Evolutionary conservation across 1,284 basidiomycete species (phyloP), one percentile per base, ranked within the genome.

Genomic region (Ceratobasidium sp.): DNA sequence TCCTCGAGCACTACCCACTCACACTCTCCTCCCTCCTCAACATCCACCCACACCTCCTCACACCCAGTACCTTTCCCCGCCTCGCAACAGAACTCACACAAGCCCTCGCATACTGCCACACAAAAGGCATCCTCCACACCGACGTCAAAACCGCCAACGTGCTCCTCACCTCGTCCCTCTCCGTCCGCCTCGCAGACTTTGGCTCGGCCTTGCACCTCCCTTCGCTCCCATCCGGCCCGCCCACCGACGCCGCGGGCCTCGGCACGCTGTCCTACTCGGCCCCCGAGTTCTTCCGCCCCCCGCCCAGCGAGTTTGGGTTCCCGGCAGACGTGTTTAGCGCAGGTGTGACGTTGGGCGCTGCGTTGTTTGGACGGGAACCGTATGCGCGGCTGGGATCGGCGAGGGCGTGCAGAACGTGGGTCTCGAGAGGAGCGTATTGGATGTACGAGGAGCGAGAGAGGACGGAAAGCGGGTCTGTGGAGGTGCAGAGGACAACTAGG

Each of bases 211-310:
- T 85, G 19, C 80, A 85, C 65, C 79, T 85, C 41, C 79, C 82
- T 22, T 79, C 82, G 0, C 74, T 78, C 43, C 80, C 78, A 6
- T 62, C 59, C 31, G 74, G 82, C 63, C 81, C 80, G 34, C 84
- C 84, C 0, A 81, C 81, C 24, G 83, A 84, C 77, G 82, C 82
- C 11, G 78, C 83, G 2, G 85, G 84, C 11, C 80, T 85, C 8
- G 85, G 85, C 34, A 86, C 85, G 0, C 80, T 84, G 1, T 80
- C 83, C 0, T 86, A 85, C 80, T 82, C 84, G 0, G 81, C 85
- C 0, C 85, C 85, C n/a, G 85, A 86, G 76, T 81, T 85, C 41
- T 79, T 82, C 43, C 79, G 77, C 29, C 78, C 83, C 0, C 78
- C 80, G 6, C 80, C 81, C 1, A 78, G 78, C 2, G 76, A 78